Percentiles rank a stretch among this genome's conserved stretches.
phyloP scores from a whole-genome alignment of 768 basidiomycete species.

The Panaeolus papilionaceus region DNA sequence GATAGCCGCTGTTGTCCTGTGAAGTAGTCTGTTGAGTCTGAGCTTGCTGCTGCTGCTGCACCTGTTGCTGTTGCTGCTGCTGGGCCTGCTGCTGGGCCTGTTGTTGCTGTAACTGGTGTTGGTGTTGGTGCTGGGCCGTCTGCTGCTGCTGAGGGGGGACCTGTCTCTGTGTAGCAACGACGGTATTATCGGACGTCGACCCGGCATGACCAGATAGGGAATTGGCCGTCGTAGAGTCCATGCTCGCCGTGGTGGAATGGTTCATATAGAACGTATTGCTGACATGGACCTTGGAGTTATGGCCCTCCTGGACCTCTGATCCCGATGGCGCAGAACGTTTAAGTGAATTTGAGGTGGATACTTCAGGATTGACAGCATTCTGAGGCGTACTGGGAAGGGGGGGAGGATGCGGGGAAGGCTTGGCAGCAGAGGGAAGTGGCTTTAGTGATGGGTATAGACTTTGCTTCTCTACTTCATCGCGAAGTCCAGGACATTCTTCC shows the following conservation, averaged over 20 bases:
- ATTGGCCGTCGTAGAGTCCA: constrained; percentile 28
- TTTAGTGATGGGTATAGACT: constrained; percentile 17
- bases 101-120: constrained; percentile 21
- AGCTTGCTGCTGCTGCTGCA: constrained; percentile 23
- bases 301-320: constrained; percentile 29
- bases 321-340: constrained; percentile 32
- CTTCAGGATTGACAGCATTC: background rate
- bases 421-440: constrained; percentile 14
- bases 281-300: constrained; percentile 35
- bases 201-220: constrained; percentile 21
- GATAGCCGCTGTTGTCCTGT: constrained; percentile 28
- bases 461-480: constrained; percentile 61
- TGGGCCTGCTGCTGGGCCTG: constrained; percentile 20
- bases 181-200: background rate
- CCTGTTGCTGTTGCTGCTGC: constrained; percentile 20
- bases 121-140: constrained; percentile 16
- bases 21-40: constrained; percentile 17
- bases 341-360: constrained; percentile 22
- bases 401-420: constrained; percentile 15
- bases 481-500: constrained; percentile 60
- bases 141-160: constrained; percentile 19
- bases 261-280: constrained; percentile 37
- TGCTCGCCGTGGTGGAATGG: constrained; percentile 27
- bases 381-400: constrained; percentile 16
- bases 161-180: background rate